These are phyloP conservation scores for Pogostemon cablin DNA, from an alignment of 257 asterid species.

Conservation along the genomic window DNA sequence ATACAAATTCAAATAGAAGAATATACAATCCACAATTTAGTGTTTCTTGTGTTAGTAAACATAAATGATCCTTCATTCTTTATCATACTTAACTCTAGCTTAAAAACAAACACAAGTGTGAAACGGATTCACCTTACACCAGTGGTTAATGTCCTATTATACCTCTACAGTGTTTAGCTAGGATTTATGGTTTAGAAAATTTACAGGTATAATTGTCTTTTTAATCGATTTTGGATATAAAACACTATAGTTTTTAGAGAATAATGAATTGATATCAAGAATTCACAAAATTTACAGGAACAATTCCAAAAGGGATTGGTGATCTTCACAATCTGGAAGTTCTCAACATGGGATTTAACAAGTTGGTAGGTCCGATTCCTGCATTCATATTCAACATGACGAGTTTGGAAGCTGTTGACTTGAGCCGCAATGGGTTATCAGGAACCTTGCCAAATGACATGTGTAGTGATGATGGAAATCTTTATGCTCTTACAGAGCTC, in stretches of 20 bases:
- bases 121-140: no score
- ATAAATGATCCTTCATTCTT: no score
- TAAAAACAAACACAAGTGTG: no score
- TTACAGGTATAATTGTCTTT: no score
- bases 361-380: constrained; percentile 1
- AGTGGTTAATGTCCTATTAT: no score
- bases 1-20: no score
- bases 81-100: no score
- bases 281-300: constrained; percentile 1
- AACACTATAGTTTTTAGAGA: neutral
- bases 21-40: no score
- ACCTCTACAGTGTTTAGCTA: no score
- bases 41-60: no score
- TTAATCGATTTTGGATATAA: no score
- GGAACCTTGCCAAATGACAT: constrained; percentile 15
- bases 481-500: neutral
- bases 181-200: no score
- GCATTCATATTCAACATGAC: constrained; percentile 1
- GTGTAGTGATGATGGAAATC: neutral
- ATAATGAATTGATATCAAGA: neutral
- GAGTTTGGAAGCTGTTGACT: neutral
- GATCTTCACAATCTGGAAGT: constrained; percentile 21
- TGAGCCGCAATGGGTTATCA: constrained; percentile 1
- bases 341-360: constrained; percentile 31
- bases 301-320: constrained; percentile 33